Conservation (phyloP, 2,329 filamentous ascomycete species). For the Phialemonium atrogriseum region DNA sequence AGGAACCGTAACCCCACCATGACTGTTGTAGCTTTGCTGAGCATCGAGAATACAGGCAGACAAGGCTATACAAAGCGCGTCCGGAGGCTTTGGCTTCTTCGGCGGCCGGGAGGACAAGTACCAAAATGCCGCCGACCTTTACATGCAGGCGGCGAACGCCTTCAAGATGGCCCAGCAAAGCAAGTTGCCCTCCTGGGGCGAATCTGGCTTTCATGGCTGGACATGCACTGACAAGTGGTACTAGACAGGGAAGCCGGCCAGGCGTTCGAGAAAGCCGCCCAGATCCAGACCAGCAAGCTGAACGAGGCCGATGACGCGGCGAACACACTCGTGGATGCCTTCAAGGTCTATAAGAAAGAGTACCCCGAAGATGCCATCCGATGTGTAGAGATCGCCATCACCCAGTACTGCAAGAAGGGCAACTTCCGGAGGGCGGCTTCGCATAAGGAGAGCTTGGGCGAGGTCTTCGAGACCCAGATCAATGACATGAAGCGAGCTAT, state of each 20-base stretch:
- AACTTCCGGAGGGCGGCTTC: slow-evolving; percentile 87
- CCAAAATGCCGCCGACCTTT: slow-evolving; percentile 81
- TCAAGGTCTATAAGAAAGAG: slow-evolving; percentile 87
- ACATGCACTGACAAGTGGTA: slow-evolving; percentile 3
- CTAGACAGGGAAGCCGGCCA: slow-evolving; percentile 77
- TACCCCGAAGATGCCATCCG: slow-evolving; percentile 75
- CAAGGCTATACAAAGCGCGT: slow-evolving; percentile 66
- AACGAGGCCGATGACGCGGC: slow-evolving; percentile 91
- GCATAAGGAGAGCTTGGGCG: slow-evolving; percentile 81
- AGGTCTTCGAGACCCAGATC: slow-evolving; percentile 76
- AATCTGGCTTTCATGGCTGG: too few species aligned
- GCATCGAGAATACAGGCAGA: slow-evolving; percentile 59
- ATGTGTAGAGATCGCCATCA: slow-evolving; percentile 71
- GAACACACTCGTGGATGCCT: slow-evolving; percentile 81
- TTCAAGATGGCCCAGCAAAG: slow-evolving; percentile 83
- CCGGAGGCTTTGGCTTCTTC: slow-evolving; percentile 82
- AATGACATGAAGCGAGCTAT: slow-evolving; percentile 71
- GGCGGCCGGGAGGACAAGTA: slow-evolving; percentile 82
- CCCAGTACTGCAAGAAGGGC: slow-evolving; percentile 79
- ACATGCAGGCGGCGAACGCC: slow-evolving; percentile 81
- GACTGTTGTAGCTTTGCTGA: slow-evolving; percentile 8
- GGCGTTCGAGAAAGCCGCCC: slow-evolving; percentile 79
- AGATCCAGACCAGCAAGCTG: slow-evolving; percentile 69
- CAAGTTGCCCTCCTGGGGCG: slow-evolving; percentile 30
- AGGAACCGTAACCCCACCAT: too few species aligned